These are phyloP conservation scores for Boletus pseudo-olivaceus DNA, from an alignment of 768 basidiomycete genomes.

Conservation along the genomic window DNA sequence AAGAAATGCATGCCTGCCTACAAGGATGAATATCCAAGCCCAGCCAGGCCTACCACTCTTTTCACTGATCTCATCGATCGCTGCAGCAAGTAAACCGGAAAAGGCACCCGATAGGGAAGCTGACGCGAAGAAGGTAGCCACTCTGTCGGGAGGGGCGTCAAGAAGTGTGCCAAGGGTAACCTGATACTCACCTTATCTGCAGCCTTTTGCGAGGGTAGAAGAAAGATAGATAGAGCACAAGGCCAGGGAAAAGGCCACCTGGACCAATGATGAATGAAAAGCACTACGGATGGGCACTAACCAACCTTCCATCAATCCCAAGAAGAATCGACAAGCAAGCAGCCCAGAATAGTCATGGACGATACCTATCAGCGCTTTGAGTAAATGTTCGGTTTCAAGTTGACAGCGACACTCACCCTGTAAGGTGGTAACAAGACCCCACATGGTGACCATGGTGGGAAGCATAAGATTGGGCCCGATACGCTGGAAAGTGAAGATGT, in stretches of 20 bases:
- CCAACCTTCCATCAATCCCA: slow-evolving; percentile 57
- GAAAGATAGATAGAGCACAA: slow-evolving; percentile 54
- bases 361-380: slow-evolving; percentile 30
- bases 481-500: slow-evolving; percentile 18
- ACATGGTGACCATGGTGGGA: slow-evolving; percentile 59
- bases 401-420: slow-evolving; percentile 44
- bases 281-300: not conserved
- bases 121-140: slow-evolving; percentile 38
- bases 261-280: slow-evolving; percentile 1
- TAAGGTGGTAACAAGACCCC: slow-evolving; percentile 64
- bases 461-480: slow-evolving; percentile 57
- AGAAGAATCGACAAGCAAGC: slow-evolving; percentile 44
- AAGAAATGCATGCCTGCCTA: slow-evolving; percentile 13
- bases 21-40: slow-evolving; percentile 59
- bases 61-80: slow-evolving; percentile 54
- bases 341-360: slow-evolving; percentile 52
- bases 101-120: slow-evolving; percentile 58
- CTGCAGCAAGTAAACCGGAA: slow-evolving; percentile 61
- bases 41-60: slow-evolving; percentile 50
- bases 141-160: slow-evolving; percentile 17
- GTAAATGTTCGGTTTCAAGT: not conserved
- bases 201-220: slow-evolving; percentile 36
- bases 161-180: not conserved
- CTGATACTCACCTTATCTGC: slow-evolving; percentile 19
- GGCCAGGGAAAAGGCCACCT: slow-evolving; percentile 58